These are phyloP conservation scores for Leccinum barrowsii DNA, from an alignment of 768 basidiomycete genomes.

Conservation along the genomic window DNA sequence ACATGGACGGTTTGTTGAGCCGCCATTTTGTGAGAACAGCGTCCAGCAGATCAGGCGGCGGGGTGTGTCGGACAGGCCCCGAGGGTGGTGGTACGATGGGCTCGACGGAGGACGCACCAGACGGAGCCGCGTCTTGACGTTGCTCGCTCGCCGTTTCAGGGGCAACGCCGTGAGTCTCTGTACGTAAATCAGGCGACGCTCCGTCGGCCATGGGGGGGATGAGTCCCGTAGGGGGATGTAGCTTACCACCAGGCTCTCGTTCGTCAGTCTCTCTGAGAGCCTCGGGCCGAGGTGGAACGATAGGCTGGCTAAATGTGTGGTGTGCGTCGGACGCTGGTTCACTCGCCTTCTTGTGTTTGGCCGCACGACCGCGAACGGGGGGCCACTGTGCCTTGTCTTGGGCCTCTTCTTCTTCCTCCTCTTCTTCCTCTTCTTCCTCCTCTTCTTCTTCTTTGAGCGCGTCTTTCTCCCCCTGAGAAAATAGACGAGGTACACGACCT, in stretches of 20 bases:
- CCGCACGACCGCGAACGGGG: constrained; percentile 6
- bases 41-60: background rate
- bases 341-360: background rate
- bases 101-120: constrained; percentile 4
- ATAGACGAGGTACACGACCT: constrained; percentile 11
- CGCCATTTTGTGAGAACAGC: background rate
- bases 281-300: background rate
- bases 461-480: background rate
- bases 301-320: constrained; percentile 18
- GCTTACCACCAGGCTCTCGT: background rate
- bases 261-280: background rate
- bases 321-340: background rate
- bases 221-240: no score
- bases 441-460: background rate
- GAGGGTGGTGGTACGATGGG: background rate
- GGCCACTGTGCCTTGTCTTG: constrained; percentile 11
- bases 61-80: background rate
- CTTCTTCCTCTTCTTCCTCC: no score
- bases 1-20: constrained; percentile 2
- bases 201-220: background rate
- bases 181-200: background rate
- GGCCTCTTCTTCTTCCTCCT: background rate
- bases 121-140: background rate
- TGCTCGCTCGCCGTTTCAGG: background rate
- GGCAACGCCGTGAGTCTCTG: background rate